Conservation (phyloP, 371 early-diverging fungal genomes). For the Sporodiniella umbellata region DNA sequence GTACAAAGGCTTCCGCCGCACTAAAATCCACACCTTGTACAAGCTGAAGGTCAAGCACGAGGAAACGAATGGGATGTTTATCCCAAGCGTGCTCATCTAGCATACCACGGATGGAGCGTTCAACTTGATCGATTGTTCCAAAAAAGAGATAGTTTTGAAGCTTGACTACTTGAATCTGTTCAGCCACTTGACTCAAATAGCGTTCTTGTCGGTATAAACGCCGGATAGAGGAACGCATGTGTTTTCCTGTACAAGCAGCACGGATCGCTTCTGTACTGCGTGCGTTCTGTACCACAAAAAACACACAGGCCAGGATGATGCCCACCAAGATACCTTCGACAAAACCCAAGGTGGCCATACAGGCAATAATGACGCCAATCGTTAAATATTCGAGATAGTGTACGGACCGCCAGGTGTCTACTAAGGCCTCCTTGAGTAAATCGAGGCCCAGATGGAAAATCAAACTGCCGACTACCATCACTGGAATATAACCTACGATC, state of each 20-base stretch:
- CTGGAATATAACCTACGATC: conserved; percentile 90
- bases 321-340: conserved; percentile 94
- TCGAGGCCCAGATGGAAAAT: conserved; percentile 96
- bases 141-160: conserved; percentile 94
- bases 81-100: conserved; percentile 66
- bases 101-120: conserved; percentile 68
- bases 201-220: conserved; percentile 85
- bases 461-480: conserved; percentile 87
- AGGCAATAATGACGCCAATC: conserved; percentile 76
- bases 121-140: conserved; percentile 89
- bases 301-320: conserved; percentile 87
- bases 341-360: conserved; percentile 89
- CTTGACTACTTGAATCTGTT: conserved; percentile 84
- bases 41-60: conserved; percentile 85
- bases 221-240: conserved; percentile 85
- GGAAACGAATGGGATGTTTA: conserved; percentile 70
- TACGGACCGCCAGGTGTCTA: conserved; percentile 84
- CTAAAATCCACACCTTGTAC: conserved; percentile 94
- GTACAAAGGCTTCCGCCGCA: conserved; percentile 91
- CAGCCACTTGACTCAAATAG: conserved; percentile 79
- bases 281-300: conserved; percentile 89
- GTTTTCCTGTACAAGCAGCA: conserved; percentile 71
- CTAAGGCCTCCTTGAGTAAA: conserved; percentile 83
- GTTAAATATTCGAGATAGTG: conserved; percentile 87
- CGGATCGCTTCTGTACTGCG: conserved; percentile 73